These are phyloP conservation scores for Cetradonia linearis DNA, from an alignment of 495 filamentous ascomycete genomes.

Conservation along the genomic window DNA sequence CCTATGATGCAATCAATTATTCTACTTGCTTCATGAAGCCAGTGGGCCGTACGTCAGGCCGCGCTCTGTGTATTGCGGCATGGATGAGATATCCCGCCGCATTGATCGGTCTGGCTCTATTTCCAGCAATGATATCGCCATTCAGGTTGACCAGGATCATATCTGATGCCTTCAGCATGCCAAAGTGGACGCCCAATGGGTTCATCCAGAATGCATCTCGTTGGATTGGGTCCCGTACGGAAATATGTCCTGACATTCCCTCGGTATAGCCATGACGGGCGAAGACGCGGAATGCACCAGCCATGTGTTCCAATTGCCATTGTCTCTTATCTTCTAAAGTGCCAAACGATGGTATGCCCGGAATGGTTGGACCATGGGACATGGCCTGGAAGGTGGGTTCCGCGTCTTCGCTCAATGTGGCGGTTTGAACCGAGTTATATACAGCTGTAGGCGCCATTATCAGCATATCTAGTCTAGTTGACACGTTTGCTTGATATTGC, in stretches of 20 bases:
- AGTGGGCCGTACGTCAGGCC: constrained; percentile 34
- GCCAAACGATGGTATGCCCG: constrained; percentile 6
- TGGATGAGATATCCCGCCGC: constrained; percentile 63
- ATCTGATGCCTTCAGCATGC: constrained; percentile 39
- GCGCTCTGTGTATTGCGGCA: constrained; percentile 41
- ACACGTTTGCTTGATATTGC: neutral
- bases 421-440: neutral
- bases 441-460: constrained; percentile 5
- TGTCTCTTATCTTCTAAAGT: constrained; percentile 4
- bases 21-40: neutral
- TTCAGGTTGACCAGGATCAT: constrained; percentile 37
- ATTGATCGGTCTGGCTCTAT: constrained; percentile 40
- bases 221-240: constrained; percentile 29
- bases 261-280: constrained; percentile 28
- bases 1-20: neutral
- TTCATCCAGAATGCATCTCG: constrained; percentile 29
- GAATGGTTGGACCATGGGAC: constrained; percentile 10
- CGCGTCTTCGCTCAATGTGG: neutral
- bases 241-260: constrained; percentile 32
- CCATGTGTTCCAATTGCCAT: constrained; percentile 39
- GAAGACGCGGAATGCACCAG: constrained; percentile 31
- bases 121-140: constrained; percentile 42
- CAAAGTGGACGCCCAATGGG: constrained; percentile 33
- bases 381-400: constrained; percentile 10
- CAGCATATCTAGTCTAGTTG: neutral